These are phyloP conservation scores for Abrus precatorius DNA, from an alignment of 306 rosid species.

Conservation along the genomic window DNA sequence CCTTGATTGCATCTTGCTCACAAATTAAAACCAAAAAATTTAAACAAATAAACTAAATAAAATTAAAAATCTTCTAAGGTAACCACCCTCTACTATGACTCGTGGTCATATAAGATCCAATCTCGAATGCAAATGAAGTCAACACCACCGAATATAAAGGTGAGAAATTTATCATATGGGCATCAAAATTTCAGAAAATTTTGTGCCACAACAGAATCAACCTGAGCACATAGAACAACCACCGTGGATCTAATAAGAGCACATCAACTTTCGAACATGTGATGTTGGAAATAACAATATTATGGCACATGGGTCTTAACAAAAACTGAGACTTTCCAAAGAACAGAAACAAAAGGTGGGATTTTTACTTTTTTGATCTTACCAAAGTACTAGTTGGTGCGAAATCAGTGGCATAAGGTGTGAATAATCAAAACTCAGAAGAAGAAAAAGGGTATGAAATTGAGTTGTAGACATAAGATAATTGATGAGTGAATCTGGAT, in stretches of 20 bases:
- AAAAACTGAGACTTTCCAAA: constrained; percentile 33
- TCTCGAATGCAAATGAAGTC: constrained; percentile 14
- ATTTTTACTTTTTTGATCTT: background rate
- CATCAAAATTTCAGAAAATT: background rate
- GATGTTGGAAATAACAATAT: constrained; percentile 29
- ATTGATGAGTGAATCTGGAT: constrained; percentile 23
- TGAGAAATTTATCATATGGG: constrained; percentile 30
- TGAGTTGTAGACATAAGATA: background rate
- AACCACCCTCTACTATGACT: constrained; percentile 41
- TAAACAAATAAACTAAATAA: background rate
- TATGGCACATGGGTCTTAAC: constrained; percentile 41
- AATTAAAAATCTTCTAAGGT: background rate
- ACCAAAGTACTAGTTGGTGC: constrained; percentile 2
- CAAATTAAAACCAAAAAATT: background rate
- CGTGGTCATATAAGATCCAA: constrained; percentile 34
- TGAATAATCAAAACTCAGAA: background rate
- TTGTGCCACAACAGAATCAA: constrained; percentile 31
- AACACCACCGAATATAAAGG: constrained; percentile 23
- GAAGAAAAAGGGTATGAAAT: background rate
- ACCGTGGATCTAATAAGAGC: constrained; percentile 51
- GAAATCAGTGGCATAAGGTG: background rate
- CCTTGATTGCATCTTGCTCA: constrained; percentile 76
- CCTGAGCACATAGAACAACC: constrained; percentile 13
- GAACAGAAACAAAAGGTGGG: constrained; percentile 30
- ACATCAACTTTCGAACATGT: constrained; percentile 40